Conservation (phyloP, 108 stramenopile genomes). For the Nitzschia sp. region DNA sequence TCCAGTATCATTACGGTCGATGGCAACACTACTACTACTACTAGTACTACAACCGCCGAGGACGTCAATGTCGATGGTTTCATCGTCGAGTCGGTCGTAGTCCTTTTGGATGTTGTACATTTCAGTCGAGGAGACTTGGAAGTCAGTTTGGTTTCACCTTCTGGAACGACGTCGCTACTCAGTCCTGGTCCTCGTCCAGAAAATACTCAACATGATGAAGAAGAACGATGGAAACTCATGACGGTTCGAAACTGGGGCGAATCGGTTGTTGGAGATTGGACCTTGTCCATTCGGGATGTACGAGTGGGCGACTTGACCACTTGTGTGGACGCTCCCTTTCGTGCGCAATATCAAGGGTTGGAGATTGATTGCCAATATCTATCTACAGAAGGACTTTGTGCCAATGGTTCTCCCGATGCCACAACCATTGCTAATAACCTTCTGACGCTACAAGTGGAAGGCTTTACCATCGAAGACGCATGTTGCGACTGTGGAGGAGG, state of each 20-base stretch:
- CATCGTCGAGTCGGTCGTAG: conserved; percentile 36
- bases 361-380: not conserved
- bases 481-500: conserved; percentile 42
- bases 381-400: not conserved
- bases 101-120: conserved; percentile 35
- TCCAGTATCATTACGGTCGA: not conserved
- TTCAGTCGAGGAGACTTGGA: conserved; percentile 39
- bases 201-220: not conserved
- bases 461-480: conserved; percentile 10
- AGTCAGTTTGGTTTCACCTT: conserved; percentile 34
- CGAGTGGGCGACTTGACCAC: conserved; percentile 6
- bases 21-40: not conserved
- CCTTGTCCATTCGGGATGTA: conserved; percentile 25
- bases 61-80: conserved; percentile 12
- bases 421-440: not conserved
- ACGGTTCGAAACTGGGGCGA: conserved; percentile 51
- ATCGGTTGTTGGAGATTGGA: conserved; percentile 27
- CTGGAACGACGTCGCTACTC: conserved; percentile 35
- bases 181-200: conserved; percentile 33
- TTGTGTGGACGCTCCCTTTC: conserved; percentile 15
- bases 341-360: not conserved
- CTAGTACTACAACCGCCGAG: not conserved
- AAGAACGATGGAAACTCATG: conserved; percentile 43
- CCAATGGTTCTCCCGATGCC: not conserved
- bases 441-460: conserved; percentile 2